Evolutionary conservation across 2,329 filamentous ascomycete genomes (phyloP).

Genomic region (Thermothelomyces thermophilus): DNA sequence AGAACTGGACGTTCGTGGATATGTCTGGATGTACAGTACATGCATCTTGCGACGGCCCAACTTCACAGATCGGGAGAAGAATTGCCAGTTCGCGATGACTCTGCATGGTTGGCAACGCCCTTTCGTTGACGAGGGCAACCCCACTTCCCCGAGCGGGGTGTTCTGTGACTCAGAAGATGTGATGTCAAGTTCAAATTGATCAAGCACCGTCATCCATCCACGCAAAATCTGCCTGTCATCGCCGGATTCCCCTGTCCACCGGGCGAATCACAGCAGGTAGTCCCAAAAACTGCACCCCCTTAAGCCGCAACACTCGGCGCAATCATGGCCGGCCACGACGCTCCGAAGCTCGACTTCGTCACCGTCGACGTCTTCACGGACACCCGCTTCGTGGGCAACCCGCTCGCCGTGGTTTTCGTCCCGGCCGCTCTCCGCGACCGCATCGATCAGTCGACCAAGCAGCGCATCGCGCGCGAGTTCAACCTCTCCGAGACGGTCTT

Average conservation of each 20-base stretch:
- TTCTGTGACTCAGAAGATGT: neutral
- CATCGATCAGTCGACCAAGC: conserved; percentile 48
- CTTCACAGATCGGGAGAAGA: too few relatives aligned
- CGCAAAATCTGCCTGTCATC: neutral
- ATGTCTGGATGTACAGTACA: too few relatives aligned
- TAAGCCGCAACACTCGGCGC: too few relatives aligned
- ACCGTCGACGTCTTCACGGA: conserved; percentile 55
- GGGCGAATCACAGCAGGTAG: too few relatives aligned
- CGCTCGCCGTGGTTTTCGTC: conserved; percentile 52
- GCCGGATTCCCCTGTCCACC: neutral
- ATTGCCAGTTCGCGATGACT: too few relatives aligned
- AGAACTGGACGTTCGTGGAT: too few relatives aligned
- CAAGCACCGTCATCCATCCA: neutral
- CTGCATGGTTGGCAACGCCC: neutral
- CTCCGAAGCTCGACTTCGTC: conserved; percentile 36
- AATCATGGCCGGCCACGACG: conserved; percentile 9
- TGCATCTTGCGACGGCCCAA: too few relatives aligned
- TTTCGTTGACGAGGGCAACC: neutral
- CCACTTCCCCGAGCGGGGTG: conserved; percentile 2
- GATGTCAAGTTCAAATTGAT: neutral
- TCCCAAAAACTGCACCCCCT: too few relatives aligned
- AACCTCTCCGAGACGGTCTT: conserved; percentile 60
- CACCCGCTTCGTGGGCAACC: conserved; percentile 49
- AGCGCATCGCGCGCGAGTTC: conserved; percentile 55
- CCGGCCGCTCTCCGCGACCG: conserved; percentile 33